These are phyloP conservation scores for Solanum pinnatisectum DNA, from an alignment of 257 asterid species.

Conservation along the genomic window DNA sequence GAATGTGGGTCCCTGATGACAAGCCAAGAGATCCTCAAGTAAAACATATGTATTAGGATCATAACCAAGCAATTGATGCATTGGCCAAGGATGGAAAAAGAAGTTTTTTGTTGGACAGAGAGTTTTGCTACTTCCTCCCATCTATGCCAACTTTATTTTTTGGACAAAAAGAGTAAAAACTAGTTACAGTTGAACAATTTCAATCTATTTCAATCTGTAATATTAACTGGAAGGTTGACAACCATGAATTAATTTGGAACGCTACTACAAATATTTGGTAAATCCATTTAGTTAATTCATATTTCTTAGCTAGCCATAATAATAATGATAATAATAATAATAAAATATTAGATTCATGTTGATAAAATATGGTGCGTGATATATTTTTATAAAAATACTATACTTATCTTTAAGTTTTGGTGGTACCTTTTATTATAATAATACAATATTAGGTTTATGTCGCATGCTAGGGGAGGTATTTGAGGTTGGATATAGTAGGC, in stretches of 20 bases:
- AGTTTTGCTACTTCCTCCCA: not conserved
- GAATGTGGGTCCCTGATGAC: not conserved
- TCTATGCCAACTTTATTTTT: not conserved
- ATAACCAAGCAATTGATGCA: not conserved
- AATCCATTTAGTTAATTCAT: not conserved
- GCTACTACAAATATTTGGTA: not conserved
- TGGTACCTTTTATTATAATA: not conserved
- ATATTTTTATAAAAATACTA: not conserved
- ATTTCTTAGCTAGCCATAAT: not conserved
- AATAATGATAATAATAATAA: not conserved
- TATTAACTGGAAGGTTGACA: not conserved
- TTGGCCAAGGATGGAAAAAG: not conserved
- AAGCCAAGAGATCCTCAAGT: not conserved
- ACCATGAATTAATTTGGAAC: not conserved
- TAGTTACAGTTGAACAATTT: not conserved
- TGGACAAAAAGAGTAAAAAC: not conserved
- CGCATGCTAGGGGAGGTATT: not conserved
- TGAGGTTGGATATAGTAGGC: not conserved
- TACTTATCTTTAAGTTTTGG: not conserved
- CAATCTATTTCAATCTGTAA: not conserved
- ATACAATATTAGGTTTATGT: not conserved
- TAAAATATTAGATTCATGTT: not conserved
- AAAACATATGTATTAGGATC: not conserved
- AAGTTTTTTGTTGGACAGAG: not conserved
- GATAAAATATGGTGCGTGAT: not conserved